Conservation (phyloP, 805 yeast species). For the Barnettozyma californica region DNA sequence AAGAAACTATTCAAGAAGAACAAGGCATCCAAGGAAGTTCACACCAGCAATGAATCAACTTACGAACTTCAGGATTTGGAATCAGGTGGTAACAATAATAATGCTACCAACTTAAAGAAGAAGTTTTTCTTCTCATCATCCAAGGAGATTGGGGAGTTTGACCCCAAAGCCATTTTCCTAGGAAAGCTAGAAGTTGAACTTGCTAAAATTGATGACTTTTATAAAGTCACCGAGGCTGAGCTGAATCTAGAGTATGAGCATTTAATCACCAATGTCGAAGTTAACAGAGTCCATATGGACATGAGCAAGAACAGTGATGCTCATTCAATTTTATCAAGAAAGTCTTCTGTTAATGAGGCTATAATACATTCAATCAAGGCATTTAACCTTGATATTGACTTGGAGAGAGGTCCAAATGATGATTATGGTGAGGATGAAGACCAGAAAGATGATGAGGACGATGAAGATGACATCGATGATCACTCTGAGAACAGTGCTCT, state of each 20-base stretch:
- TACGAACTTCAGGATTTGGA: constrained; percentile 25
- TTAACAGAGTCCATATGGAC: constrained; percentile 25
- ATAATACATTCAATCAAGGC: constrained; percentile 16
- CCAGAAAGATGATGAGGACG: constrained; percentile 29
- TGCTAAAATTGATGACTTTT: constrained; percentile 48
- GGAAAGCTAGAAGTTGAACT: constrained; percentile 43
- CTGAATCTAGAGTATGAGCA: constrained; percentile 41
- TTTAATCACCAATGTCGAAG: constrained; percentile 43
- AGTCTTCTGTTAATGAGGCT: constrained; percentile 20
- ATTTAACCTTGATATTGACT: constrained; percentile 17
- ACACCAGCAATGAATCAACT: constrained; percentile 7
- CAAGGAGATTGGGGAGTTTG: constrained; percentile 17
- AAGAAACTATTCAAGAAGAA: constrained; percentile 10
- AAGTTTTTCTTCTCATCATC: neutral
- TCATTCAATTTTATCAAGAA: constrained; percentile 20
- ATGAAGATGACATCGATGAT: constrained; percentile 35
- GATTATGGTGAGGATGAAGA: constrained; percentile 30
- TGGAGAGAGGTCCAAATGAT: constrained; percentile 10
- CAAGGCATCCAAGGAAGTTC: neutral
- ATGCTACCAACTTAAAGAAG: neutral
- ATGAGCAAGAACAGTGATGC: constrained; percentile 22
- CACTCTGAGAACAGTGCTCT: constrained; percentile 44
- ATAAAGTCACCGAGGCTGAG: constrained; percentile 39
- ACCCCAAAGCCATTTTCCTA: constrained; percentile 40
- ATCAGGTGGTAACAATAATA: neutral